Evolutionary conservation across 352 stramenopile species (phyloP), one percentile per base, ranked within the genome.

Genomic region (Globisporangium middletonii): DNA sequence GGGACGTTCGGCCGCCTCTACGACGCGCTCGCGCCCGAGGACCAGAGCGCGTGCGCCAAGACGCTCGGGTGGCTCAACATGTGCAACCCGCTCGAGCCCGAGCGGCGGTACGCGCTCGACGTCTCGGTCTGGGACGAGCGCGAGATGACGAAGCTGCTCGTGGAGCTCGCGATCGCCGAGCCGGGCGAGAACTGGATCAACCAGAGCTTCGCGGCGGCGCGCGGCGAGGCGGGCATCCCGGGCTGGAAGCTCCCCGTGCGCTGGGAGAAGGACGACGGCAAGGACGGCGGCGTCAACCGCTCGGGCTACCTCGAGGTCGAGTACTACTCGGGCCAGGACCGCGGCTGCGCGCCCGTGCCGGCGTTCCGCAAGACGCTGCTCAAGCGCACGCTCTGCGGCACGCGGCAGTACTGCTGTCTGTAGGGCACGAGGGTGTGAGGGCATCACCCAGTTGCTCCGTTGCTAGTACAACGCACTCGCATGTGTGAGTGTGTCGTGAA

Each of bases 181-280:
- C 83, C 83, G 11, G 82, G 83, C 0, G 83, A 93, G 59, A 93
- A 93, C 60, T 93, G 83, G 83, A 71, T 90, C 60, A 88, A 90
- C 56, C 81, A 93, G 66, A 83, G 68, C 53, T 93, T 90, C 59
- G 67, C 77, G 4, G 45, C 69, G 30, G 61, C 73, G 13, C 45
- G 65, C 13, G 77, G 74, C 2, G 83, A 91, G 53, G 65, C 72
- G 11, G 77, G 75, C 11, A 75, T 93, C 44, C 83, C 83, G 4
- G 83, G 83, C 26, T 93, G 83, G 83, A 88, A 93, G 55, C 62
- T 93, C 42, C 83, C 83, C 1, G 68, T 78, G 50, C 80, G 81
- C 6, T 93, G 83, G 83, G 81, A 89, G 54, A 88, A 89, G 51
- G 83, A 91, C 57, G 77, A 91, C 57, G 72, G 68, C 28, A 83